phyloP scores from a whole-genome alignment of 2,329 filamentous ascomycete genomes.

The Phialophora tarda region DNA sequence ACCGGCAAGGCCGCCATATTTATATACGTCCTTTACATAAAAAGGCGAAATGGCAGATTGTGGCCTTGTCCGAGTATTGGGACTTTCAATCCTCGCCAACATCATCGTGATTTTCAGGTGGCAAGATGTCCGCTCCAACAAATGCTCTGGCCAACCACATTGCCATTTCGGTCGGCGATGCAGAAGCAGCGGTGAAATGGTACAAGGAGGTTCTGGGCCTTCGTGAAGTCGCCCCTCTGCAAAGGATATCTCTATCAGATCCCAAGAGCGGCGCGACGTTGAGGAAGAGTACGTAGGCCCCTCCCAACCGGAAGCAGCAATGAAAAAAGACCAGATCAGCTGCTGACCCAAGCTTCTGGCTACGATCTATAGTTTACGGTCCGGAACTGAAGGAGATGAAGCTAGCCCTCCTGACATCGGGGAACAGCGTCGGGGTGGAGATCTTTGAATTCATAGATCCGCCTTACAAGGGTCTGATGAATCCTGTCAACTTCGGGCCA shows the following conservation, averaged over 20 bases:
- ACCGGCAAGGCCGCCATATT: no score
- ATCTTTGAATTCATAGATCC: slow-evolving; percentile 11
- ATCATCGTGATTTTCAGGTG: no score
- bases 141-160: slow-evolving; percentile 1
- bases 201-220: slow-evolving; percentile 1
- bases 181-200: slow-evolving; percentile 5
- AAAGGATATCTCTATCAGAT: background rate
- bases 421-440: slow-evolving; percentile 3
- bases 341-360: no score
- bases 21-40: no score
- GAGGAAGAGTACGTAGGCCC: no score
- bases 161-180: slow-evolving; percentile 4
- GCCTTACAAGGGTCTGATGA: background rate
- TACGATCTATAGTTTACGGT: slow-evolving; percentile 1
- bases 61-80: no score
- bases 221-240: background rate
- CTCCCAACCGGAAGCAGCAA: no score
- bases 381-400: slow-evolving; percentile 3
- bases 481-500: background rate
- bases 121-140: background rate
- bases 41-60: no score
- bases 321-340: no score
- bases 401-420: slow-evolving; percentile 3
- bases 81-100: no score
- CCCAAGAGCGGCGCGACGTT: no score